Evolutionary conservation across 306 rosid genomes (phyloP).

Genomic region (Cicer yamashitae): DNA sequence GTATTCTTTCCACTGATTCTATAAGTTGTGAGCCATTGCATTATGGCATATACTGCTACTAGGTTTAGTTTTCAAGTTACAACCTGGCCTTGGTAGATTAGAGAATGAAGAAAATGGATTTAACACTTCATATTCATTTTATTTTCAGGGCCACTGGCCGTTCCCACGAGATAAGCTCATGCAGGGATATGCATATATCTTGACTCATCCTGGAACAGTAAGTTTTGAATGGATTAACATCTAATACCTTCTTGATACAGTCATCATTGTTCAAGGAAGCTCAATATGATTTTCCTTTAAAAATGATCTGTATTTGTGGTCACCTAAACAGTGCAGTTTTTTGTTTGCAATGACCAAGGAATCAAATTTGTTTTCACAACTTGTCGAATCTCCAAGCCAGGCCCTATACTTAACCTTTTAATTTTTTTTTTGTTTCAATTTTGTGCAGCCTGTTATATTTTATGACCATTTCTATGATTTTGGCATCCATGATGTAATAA

Average conservation of each 20-base stretch:
- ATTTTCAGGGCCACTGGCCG: slow-evolving; percentile 83
- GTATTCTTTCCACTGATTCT: neutral
- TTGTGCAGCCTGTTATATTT: slow-evolving; percentile 69
- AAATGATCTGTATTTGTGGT: neutral
- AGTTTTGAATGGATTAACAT: slow-evolving; percentile 45
- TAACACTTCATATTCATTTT: slow-evolving; percentile 40
- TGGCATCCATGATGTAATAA: slow-evolving; percentile 65
- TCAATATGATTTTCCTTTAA: slow-evolving; percentile 10
- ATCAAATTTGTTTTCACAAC: slow-evolving; percentile 7
- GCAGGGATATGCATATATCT: slow-evolving; percentile 82
- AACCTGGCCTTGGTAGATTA: slow-evolving; percentile 32
- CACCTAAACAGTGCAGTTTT: neutral
- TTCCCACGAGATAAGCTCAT: slow-evolving; percentile 81
- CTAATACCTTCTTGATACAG: neutral
- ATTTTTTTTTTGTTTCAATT: neutral
- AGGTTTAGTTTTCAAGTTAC: slow-evolving; percentile 27
- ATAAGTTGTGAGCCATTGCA: neutral
- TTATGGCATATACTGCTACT: slow-evolving; percentile 29
- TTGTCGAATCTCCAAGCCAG: neutral
- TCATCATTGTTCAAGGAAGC: neutral
- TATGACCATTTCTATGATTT: slow-evolving; percentile 81
- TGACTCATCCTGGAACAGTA: slow-evolving; percentile 88
- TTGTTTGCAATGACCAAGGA: neutral
- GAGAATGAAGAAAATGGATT: slow-evolving; percentile 34
- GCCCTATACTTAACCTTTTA: neutral